Base-by-base conservation (phyloP, 225 moss, liverwort and hornwort genomes). In the Takakia lepidozioides region DNA sequence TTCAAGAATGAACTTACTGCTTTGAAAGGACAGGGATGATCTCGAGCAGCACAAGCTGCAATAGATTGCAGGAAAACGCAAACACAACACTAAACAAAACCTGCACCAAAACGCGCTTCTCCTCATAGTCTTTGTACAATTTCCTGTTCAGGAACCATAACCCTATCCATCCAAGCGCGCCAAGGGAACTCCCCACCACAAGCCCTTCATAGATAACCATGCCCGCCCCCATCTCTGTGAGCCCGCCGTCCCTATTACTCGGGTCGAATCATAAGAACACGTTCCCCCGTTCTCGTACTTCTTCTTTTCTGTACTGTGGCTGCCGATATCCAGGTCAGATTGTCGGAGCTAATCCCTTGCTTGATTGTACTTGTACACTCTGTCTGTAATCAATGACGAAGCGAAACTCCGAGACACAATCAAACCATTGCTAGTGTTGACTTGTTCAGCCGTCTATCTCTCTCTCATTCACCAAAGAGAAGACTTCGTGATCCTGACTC, bases 111-210 rank as follows among this genome's bases (percentile, higher is more conserved):
- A 68, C 76, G 46, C 65, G 81, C 58, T 82, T 82, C 59, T 82
- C 81, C 59, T 82, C 81, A 38, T 72, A 82, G 48, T 76, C 81
- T 55, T 76, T 82, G 48, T 82, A 82, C 10, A 82, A 55, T 60
- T 82, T 82, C 69, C 62, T 69, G 61, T 82, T 82, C 56, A 82
- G 58, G 49, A 82, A 82, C 81, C 76, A 82, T 14, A 82, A 38
- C 32, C 81, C 81, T 50, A 71, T 66, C 68, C 72, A 82, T 17
- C 72, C 81, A 46, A 76, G 65, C 46, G 60, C 69, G 51, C 75
- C 58, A 48, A 76, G 55, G 22, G 81, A 82, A 44, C 62, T 62
- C 29, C 50, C 14, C 3, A 69, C 66, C 19, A 76, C 64, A 14
- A 76, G 29, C 23, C 55, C 56, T 20, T 82, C 81, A 54, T 72